These are phyloP conservation scores for Allomyces macrogynus DNA, from an alignment of 192 early-diverging fungal genomes.

Conservation along the genomic window DNA sequence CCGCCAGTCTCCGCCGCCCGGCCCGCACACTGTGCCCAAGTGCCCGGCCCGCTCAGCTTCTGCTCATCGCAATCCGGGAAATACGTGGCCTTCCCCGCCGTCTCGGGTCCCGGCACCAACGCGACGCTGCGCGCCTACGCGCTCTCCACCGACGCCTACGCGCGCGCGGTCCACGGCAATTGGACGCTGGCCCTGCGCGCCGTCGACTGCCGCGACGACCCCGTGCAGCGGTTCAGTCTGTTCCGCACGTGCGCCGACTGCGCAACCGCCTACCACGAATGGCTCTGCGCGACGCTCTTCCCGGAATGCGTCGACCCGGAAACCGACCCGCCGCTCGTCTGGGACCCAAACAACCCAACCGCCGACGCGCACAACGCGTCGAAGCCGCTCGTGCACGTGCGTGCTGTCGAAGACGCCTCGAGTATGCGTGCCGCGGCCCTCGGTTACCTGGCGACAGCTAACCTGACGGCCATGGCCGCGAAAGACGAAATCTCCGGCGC, in stretches of 20 bases:
- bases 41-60: too few species aligned
- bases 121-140: background rate
- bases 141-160: background rate
- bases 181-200: background rate
- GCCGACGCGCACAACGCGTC: background rate
- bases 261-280: background rate
- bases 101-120: too few species aligned
- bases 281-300: background rate
- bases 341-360: background rate
- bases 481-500: background rate
- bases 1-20: too few species aligned
- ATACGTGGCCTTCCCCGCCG: too few species aligned
- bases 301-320: background rate
- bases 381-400: background rate
- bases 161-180: background rate
- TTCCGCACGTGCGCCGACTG: slow-evolving; percentile 1
- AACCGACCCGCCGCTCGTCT: background rate
- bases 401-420: background rate
- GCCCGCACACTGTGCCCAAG: too few species aligned
- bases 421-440: background rate
- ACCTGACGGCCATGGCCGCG: background rate
- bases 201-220: background rate
- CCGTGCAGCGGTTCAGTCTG: background rate
- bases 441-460: background rate
- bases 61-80: too few species aligned